Base-by-base conservation (phyloP, 2,329 filamentous ascomycete genomes). In the Pseudogymnoascus sp. region DNA sequence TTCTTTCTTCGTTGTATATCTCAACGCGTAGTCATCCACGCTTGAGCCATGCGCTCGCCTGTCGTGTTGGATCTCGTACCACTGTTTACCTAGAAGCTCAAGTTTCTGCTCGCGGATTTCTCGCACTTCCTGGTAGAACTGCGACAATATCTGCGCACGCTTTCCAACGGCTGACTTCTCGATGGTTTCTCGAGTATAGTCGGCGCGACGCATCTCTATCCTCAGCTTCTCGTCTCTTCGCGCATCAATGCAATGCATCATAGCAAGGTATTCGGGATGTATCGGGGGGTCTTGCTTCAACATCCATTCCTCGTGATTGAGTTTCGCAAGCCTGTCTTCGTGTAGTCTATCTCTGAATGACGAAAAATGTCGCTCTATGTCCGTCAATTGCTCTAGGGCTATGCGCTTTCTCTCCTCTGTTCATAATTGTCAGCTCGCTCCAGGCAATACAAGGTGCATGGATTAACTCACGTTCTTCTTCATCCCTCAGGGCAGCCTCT, bases 31-130 rank as follows among this genome's bases (percentile, higher is more conserved):
- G 69, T 95, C 90, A 42, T 90, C 86, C 67, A 93, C 85, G 65
- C 89, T 87, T 70, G 90, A 88, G 65, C 91, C 89, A 66, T 84
- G 82, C 70, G 87, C 89, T 70, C 93, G 86, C 64, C 95, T 86
- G 72, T 96, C 91, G 68, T 90, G 87, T 74, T 97, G 93, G 64
- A 97, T 90, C 69, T 93, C 88, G 75, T 96, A 96, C 82, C 93
- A 96, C 68, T 95, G 87, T 74, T 91, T 86, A 71, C 95, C 93
- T 64, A 96, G 85, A 64, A 87, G 82, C 66, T 93, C 89, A 31
- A 97, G 81, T 53, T 89, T 84, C 63, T 83, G 82, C 74, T 97
- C 93, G 65, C 95, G 86, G 67, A 89, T 83, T 72, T 96, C 90
- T 63, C 95, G 86, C 35, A 93, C 84, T 59, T 86, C 85, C 75